Evolutionary conservation across 1,139 yeast species (phyloP), one percentile per base, ranked within the genome.

Genomic region (Saccharomyces hybrid): DNA sequence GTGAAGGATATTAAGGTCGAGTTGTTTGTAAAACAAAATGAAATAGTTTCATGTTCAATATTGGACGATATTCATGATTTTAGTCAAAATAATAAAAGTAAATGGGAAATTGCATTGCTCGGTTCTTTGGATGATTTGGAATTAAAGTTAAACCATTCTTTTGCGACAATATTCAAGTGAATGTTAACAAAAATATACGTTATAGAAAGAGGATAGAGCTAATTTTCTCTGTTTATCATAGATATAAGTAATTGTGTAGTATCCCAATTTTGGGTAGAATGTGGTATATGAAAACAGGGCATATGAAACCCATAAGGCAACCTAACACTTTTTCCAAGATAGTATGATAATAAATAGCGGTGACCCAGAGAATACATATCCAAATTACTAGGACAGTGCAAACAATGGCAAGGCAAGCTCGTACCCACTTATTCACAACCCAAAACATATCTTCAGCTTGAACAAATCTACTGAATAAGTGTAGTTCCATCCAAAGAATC

Each of bases 321-420:
- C 89, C 90, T 2, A 76, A 65, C 0, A 80, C 50, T 58, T 83
- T 82, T 63, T 85, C 91, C 2, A 69, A 44, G 1, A 77, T 51
- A 0, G 88, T 82, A 64, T 85, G 91, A 65, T 81, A 85, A 60
- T 83, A 84, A 0, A 81, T 60, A 3, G 85, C 74, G 0, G 91
- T 85, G 5, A 83, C 70, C 6, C 71, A 52, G 51, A 76, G 75
- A 64, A 82, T 71, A n/a, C 67, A 55, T 42, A 69, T 67, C 85
- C 85, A 81, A 9, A 75, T 59, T 1, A 57, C 29, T 14, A 76
- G 55, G 1, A 64, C 61, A 7, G 56, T 29, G 2, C 65, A 5
- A 1, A 56, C 54, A 0, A 56, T 14, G 47, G 55, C 51, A 34
- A 58, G 41, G 11, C 53, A 50, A n/a, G 52, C 38, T 20, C 53